These are phyloP conservation scores for Ceratobasidium sp. DNA, from an alignment of 1,284 basidiomycete species.

Conservation along the genomic window DNA sequence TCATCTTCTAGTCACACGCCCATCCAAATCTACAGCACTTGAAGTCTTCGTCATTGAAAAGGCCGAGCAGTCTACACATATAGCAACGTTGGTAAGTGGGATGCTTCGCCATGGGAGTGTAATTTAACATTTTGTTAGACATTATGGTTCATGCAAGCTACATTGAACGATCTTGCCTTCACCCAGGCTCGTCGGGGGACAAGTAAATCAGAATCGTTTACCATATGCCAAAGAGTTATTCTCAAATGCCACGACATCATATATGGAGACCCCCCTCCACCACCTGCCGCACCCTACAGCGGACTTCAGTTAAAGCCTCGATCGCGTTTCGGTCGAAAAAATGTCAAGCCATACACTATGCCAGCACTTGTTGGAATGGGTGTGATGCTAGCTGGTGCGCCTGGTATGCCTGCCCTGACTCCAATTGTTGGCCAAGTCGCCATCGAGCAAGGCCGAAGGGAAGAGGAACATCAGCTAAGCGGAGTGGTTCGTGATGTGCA, in stretches of 20 bases:
- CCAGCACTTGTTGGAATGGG: slow-evolving; percentile 90
- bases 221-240: slow-evolving; percentile 91
- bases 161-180: slow-evolving; percentile 85
- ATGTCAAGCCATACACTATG: slow-evolving; percentile 77
- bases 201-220: slow-evolving; percentile 82
- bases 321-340: slow-evolving; percentile 68
- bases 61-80: slow-evolving; percentile 89
- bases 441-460: slow-evolving; percentile 86
- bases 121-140: slow-evolving; percentile 68
- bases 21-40: slow-evolving; percentile 88
- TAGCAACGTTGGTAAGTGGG: slow-evolving; percentile 87
- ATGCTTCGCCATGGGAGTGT: slow-evolving; percentile 1
- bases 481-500: slow-evolving; percentile 37
- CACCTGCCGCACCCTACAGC: slow-evolving; percentile 70
- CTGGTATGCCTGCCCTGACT: slow-evolving; percentile 82
- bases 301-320: slow-evolving; percentile 66
- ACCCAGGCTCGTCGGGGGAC: slow-evolving; percentile 53
- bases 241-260: slow-evolving; percentile 97
- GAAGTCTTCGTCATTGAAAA: slow-evolving; percentile 92
- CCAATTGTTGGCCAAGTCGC: slow-evolving; percentile 84
- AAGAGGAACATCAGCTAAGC: slow-evolving; percentile 61
- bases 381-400: slow-evolving; percentile 80
- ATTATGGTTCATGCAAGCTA: slow-evolving; percentile 97
- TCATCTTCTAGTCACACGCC: slow-evolving; percentile 90
- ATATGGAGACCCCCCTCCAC: slow-evolving; percentile 86